Base-by-base conservation (phyloP, 495 filamentous ascomycete species). In the Aspergillus steynii region DNA sequence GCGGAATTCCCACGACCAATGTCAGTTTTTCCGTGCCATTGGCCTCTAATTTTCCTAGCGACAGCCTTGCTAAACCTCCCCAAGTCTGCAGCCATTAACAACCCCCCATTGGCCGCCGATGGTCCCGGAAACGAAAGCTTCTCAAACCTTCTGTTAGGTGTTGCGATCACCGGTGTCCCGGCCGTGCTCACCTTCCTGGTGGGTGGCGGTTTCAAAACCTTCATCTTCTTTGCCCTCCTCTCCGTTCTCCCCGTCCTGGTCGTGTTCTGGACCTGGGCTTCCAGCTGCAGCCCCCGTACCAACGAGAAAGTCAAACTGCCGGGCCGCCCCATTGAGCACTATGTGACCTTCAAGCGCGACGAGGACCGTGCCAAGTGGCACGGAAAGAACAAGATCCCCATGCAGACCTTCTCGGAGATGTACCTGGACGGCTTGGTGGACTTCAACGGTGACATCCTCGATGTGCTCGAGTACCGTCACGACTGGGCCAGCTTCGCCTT, bases 341-440 rank as follows among this genome's bases (percentile, higher is more conserved):
- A 96, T 73, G 82, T 96, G 64, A 85, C 84, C 47, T 96, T 96
- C 82, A 89, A 91, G 79, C 89, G 86, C 61, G 81, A 86, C 61
- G 83, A 81, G 55, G 89, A 96, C 73, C 76, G 82, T 65, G 73
- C 80, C 60, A 91, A 86, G 74, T 96, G 90, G 78, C 77, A 81
- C 68, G 92, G 92, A 73, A 80, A 79, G 68, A 90, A 82, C 78
- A 92, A 89, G 77, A 92, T 96, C 61, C 88, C 91, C 53, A 86
- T 95, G 82, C 84, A 91, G 77, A 92, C 89, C 50, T 96, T 96
- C 79, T 84, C 91, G 62, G 90, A 95, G 74, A 93, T 88, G 88
- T 95, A 93, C 80, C 93, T 95, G 70, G 87, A 90, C 66, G 88
- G 89, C 56, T 83, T 90, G 53, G 91, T 93, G 60, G 88, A 91